Conservation (phyloP, 805 yeast genomes). For the Wickerhamomyces bisporus region DNA sequence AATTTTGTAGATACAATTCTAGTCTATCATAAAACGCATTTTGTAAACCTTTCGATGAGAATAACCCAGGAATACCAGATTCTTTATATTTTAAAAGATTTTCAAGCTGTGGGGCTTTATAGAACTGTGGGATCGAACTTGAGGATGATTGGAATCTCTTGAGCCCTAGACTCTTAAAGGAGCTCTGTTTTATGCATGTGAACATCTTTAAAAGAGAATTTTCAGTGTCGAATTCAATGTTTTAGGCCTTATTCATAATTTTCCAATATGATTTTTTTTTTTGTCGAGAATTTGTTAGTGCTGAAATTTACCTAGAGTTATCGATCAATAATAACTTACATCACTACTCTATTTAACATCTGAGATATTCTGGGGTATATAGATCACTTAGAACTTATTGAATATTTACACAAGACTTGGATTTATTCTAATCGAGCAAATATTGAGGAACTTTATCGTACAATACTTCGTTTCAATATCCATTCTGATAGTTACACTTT, state of each 20-base stretch:
- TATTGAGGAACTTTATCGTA: too few species aligned
- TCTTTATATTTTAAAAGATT: constrained; percentile 15
- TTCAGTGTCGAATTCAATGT: too few species aligned
- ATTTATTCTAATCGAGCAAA: too few species aligned
- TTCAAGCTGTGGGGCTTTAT: constrained; percentile 8
- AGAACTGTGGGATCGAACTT: constrained; percentile 10
- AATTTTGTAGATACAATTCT: constrained; percentile 30
- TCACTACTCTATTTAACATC: too few species aligned
- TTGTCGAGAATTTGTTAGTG: constrained; percentile 14
- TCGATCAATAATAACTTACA: too few species aligned
- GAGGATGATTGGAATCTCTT: neutral
- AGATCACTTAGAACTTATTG: too few species aligned
- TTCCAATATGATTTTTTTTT: neutral
- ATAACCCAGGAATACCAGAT: constrained; percentile 44
- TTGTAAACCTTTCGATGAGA: constrained; percentile 41
- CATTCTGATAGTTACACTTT: constrained; percentile 4
- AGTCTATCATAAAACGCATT: constrained; percentile 48
- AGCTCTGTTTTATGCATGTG: neutral
- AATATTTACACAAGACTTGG: too few species aligned
- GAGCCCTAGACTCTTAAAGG: neutral
- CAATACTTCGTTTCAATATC: neutral
- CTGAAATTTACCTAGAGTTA: constrained; percentile 11
- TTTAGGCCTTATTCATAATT: too few species aligned
- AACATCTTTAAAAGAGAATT: neutral
- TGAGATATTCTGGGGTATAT: too few species aligned